Conservation (phyloP, 805 yeast species). For the Saturnispora quitensis region DNA sequence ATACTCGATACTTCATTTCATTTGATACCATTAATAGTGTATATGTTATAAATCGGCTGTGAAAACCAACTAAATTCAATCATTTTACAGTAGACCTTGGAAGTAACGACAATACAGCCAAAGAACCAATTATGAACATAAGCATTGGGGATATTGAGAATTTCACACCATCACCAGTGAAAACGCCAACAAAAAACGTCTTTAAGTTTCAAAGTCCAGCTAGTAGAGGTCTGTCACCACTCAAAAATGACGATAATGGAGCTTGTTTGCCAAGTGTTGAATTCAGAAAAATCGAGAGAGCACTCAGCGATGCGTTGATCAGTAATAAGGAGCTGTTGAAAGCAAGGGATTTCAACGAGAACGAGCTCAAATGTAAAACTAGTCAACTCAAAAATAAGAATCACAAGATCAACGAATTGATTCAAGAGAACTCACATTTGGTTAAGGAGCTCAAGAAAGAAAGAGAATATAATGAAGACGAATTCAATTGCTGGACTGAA, state of each 20-base stretch:
- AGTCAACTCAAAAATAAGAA: conserved; percentile 19
- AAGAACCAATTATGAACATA: neutral
- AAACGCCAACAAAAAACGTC: neutral
- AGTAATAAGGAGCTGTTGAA: conserved; percentile 23
- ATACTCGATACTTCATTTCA: neutral
- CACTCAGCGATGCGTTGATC: conserved; percentile 24
- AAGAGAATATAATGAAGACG: conserved; percentile 24
- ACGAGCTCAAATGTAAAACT: conserved; percentile 26
- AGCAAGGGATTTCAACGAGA: conserved; percentile 30
- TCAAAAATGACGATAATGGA: conserved; percentile 1
- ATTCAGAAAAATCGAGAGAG: conserved; percentile 22
- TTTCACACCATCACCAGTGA: neutral
- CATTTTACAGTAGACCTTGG: neutral
- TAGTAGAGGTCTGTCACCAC: neutral
- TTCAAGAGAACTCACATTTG: conserved; percentile 18
- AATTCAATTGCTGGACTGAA: conserved; percentile 24
- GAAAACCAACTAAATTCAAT: neutral
- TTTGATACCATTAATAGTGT: neutral
- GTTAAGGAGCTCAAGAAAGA: conserved; percentile 23
- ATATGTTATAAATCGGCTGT: neutral
- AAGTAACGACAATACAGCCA: neutral
- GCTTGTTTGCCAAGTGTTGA: conserved; percentile 9
- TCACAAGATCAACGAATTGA: conserved; percentile 21
- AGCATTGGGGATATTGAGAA: conserved; percentile 2
- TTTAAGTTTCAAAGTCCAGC: neutral